These are phyloP conservation scores for Cadophora malorum DNA, from an alignment of 2,329 filamentous ascomycete genomes.

Conservation along the genomic window DNA sequence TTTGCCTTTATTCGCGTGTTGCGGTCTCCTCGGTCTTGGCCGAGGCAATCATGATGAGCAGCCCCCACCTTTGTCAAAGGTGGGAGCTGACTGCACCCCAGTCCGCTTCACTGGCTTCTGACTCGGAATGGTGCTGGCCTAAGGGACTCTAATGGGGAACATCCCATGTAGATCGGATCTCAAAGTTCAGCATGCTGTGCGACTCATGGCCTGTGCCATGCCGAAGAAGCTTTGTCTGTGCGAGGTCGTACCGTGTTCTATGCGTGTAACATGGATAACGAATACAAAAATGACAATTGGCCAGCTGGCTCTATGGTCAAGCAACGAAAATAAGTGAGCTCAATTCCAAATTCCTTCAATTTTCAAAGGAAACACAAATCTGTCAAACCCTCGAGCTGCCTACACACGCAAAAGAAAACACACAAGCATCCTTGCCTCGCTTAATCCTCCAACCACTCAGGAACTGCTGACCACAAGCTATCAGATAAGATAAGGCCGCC, in stretches of 20 bases:
- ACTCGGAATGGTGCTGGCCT: not conserved
- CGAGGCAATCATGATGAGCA: too few relatives aligned
- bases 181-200: not conserved
- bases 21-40: too few relatives aligned
- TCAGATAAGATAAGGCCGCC: constrained; percentile 8
- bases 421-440: constrained; percentile 13
- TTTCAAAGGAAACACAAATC: not conserved
- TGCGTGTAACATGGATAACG: not conserved
- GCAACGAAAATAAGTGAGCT: not conserved
- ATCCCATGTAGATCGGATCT: not conserved
- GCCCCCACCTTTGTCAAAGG: not conserved
- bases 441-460: constrained; percentile 17
- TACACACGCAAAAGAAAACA: not conserved
- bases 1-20: not conserved
- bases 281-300: not conserved
- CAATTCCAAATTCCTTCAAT: not conserved
- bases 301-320: not conserved
- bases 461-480: not conserved
- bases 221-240: not conserved
- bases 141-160: not conserved
- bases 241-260: not conserved
- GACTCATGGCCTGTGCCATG: not conserved
- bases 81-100: not conserved
- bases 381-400: not conserved
- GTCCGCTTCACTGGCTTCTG: not conserved